Percentiles rank a stretch among this genome's conserved stretches.
phyloP scores from a whole-genome alignment of 345 rosid genomes.

The Acer negundo region DNA sequence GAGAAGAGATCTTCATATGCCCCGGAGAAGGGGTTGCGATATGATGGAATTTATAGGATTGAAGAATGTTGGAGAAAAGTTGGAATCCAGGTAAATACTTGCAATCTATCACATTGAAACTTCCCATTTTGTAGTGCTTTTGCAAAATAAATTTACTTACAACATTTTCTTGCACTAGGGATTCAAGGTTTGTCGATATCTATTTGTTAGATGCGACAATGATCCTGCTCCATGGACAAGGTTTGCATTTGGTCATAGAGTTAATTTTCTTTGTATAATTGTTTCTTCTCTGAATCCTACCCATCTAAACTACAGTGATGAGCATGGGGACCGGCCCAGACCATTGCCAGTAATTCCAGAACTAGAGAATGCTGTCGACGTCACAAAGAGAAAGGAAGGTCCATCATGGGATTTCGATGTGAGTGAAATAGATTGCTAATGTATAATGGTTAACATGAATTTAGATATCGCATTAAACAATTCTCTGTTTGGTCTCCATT shows the following conservation, averaged over 20 bases:
- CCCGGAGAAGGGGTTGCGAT: constrained; percentile 62
- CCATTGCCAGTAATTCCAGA: constrained; percentile 51
- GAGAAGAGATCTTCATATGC: constrained; percentile 69
- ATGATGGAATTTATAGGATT: constrained; percentile 72
- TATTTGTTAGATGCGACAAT: constrained; percentile 62
- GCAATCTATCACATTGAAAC: neutral
- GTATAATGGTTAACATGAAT: neutral
- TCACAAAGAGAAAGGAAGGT: constrained; percentile 43
- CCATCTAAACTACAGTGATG: constrained; percentile 37
- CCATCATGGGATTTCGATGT: constrained; percentile 65
- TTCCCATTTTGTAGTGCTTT: constrained; percentile 9
- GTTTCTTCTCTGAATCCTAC: neutral
- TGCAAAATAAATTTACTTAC: neutral
- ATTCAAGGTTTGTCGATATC: constrained; percentile 48
- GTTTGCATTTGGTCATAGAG: constrained; percentile 23
- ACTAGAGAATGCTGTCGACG: constrained; percentile 44
- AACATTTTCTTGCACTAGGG: constrained; percentile 37
- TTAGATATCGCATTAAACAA: neutral
- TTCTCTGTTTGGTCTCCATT: neutral
- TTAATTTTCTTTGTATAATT: neutral
- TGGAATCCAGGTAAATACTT: constrained; percentile 46
- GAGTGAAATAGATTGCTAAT: constrained; percentile 8
- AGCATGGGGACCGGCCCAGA: constrained; percentile 59
- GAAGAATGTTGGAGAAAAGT: constrained; percentile 75
- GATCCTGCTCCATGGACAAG: constrained; percentile 67